Percentiles rank a stretch among this genome's conserved stretches.
Evolutionary conservation across 352 stramenopile genomes (phyloP).

Genomic region (Plasmopara halstedii): DNA sequence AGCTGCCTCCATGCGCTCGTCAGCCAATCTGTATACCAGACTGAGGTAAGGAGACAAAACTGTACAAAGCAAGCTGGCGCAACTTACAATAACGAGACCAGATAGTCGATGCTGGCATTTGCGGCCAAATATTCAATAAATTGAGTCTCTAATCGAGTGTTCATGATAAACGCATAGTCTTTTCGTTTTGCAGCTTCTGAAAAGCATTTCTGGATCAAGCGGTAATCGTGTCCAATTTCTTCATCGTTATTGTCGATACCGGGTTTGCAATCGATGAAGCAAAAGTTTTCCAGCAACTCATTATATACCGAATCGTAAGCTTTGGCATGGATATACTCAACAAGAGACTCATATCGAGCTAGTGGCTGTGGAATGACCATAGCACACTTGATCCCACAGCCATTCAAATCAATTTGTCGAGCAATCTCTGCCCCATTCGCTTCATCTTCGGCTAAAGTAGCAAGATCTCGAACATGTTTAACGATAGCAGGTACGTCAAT

Average conservation of each 20-base stretch:
- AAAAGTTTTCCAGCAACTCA: conserved; percentile 29
- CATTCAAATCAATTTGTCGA: conserved; percentile 24
- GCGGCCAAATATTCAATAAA: conserved; percentile 48
- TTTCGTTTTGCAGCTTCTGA: conserved; percentile 24
- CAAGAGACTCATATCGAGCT: conserved; percentile 30
- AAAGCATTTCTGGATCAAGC: conserved; percentile 35
- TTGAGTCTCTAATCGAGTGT: conserved; percentile 30
- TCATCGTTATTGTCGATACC: conserved; percentile 1
- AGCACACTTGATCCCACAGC: conserved; percentile 38
- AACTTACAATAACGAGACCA: conserved; percentile 25
- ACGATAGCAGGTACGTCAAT: conserved; percentile 46
- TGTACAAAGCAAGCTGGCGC: background rate
- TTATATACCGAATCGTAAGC: conserved; percentile 35
- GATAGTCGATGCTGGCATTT: conserved; percentile 23
- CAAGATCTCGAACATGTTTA: conserved; percentile 37
- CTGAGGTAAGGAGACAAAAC: background rate
- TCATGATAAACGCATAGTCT: conserved; percentile 18
- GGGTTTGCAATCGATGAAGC: conserved; percentile 18
- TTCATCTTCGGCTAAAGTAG: conserved; percentile 13
- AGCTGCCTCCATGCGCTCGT: conserved; percentile 31
- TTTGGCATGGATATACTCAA: conserved; percentile 34
- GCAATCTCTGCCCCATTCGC: conserved; percentile 7
- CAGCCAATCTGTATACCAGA: conserved; percentile 21
- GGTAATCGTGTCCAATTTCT: conserved; percentile 20
- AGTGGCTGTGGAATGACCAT: conserved; percentile 36